Evolutionary conservation across 2,329 filamentous ascomycete genomes (phyloP), one percentile per base, ranked within the genome.

Genomic region (Claviceps purpurea): DNA sequence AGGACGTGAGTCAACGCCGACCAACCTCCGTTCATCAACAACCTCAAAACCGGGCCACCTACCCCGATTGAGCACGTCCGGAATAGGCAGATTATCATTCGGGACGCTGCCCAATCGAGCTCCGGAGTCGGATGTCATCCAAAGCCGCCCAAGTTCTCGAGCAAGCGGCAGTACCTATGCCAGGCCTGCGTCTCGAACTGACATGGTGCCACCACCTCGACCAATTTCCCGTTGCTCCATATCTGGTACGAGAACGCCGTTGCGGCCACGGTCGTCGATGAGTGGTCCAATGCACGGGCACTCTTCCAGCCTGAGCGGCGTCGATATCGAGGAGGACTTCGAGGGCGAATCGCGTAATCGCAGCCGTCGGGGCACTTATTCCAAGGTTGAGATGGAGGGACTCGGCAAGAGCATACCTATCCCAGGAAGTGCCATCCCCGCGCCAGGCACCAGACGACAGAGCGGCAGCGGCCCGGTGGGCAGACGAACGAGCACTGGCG

Each of bases 181-280:
- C 44, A 71, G 78, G 44, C 77, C 78, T 1, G 64, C 70, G 3
- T 81, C 78, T 54, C 71, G 78, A 54, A 71, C 69, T 18, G 77
- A 79, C 38, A 73, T 75, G 68, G 75, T 69, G 65, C 68, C 69
- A 1, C 70, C 73, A 1, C 71, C 79, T 22, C 76, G 83, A 34
- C 82, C 85, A 8, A 74, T 79, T 57, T 87, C 83, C 60, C 78
- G 84, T 49, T 73, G 80, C 40, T 87, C 83, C 56, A 64, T 81
- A 16, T 70, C 71, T 4, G 74, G 80, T 5, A 66, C 78, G 8
- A 77, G 84, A 55, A 86, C 84, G 13, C 82, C 85, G 1, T 68
- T 87, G 50, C 79, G 86, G 50, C 84, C 86, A 18, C 76, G 85
- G 49, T 88, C 84, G 49, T 89, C 85, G 14, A 72, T 90, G 57